Conservation (phyloP, 2,329 filamentous ascomycete species). For the Cephalotrichum gorgonifer region DNA sequence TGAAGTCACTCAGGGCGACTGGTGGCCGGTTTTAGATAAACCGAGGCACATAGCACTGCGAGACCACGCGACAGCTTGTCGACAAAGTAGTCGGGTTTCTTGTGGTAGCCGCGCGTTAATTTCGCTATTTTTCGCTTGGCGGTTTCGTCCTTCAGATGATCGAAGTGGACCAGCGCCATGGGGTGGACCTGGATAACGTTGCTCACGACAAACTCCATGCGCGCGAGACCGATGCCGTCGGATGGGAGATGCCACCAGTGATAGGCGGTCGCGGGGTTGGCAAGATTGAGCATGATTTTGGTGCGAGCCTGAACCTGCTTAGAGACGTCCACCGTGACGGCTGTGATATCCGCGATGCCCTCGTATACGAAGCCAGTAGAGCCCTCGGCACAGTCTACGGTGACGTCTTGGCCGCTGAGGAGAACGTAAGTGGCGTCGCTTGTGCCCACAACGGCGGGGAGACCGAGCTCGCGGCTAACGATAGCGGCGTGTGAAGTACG, state of each 20-base stretch:
- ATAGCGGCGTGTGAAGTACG: conserved; percentile 28
- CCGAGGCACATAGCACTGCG: conserved; percentile 23
- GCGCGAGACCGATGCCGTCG: conserved; percentile 26
- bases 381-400: conserved; percentile 26
- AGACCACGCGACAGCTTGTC: conserved; percentile 24
- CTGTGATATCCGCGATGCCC: conserved; percentile 20
- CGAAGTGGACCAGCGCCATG: conserved; percentile 24
- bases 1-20: conserved; percentile 29
- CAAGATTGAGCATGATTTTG: conserved; percentile 26
- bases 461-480: conserved; percentile 25
- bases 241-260: conserved; percentile 27
- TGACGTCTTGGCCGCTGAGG: conserved; percentile 24
- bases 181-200: conserved; percentile 24
- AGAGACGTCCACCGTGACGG: conserved; percentile 18
- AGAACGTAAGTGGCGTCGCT: conserved; percentile 22
- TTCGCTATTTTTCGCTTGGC: conserved; percentile 15
- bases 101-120: conserved; percentile 18
- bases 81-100: conserved; percentile 26
- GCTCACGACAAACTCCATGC: conserved; percentile 28
- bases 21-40: conserved; percentile 25
- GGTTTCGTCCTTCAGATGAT: conserved; percentile 16
- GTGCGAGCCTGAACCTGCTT: conserved; percentile 14
- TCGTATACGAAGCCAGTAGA: conserved; percentile 25
- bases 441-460: conserved; percentile 25
- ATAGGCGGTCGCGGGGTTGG: conserved; percentile 24